Conservation (phyloP, 345 rosid genomes). For the sweet orange (Citrus sinensis) region DNA sequence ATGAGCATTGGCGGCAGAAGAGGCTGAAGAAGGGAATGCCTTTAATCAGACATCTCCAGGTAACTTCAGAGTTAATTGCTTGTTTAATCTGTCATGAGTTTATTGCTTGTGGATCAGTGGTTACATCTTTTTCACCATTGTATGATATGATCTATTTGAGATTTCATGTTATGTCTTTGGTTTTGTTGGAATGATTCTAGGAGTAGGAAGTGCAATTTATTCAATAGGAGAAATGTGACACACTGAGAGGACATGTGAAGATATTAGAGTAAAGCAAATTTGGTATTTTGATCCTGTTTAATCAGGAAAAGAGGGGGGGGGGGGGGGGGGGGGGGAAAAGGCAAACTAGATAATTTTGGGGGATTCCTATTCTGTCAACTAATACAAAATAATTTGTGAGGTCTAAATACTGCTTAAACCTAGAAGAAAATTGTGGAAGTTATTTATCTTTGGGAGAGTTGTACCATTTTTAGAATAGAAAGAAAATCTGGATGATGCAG, state of each 20-base stretch:
- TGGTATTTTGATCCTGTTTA: not conserved
- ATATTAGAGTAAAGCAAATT: not conserved
- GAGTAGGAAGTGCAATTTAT: not conserved
- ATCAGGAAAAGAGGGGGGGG: not conserved
- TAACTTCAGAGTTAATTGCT: constrained; percentile 22
- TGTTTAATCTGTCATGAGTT: not conserved
- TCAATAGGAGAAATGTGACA: not conserved
- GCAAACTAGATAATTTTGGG: not conserved
- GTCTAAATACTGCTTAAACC: not conserved
- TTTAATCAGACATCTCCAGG: constrained; percentile 94
- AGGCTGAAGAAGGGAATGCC: constrained; percentile 84
- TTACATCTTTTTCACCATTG: not conserved
- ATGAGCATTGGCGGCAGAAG: constrained; percentile 79
- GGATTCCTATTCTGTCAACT: not conserved
- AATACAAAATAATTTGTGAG: not conserved
- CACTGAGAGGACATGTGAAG: not conserved
- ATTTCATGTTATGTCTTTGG: not conserved
- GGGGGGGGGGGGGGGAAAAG: too few species aligned
- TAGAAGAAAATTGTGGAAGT: not conserved
- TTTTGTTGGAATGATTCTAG: not conserved
- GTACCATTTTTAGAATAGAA: not conserved
- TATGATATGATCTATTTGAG: not conserved
- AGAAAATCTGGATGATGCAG: constrained; percentile 1
- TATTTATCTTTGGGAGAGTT: not conserved
- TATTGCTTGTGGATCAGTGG: not conserved